These are phyloP conservation scores for Colletotrichum coccodes DNA, from an alignment of 2,329 filamentous ascomycete species.

Conservation along the genomic window DNA sequence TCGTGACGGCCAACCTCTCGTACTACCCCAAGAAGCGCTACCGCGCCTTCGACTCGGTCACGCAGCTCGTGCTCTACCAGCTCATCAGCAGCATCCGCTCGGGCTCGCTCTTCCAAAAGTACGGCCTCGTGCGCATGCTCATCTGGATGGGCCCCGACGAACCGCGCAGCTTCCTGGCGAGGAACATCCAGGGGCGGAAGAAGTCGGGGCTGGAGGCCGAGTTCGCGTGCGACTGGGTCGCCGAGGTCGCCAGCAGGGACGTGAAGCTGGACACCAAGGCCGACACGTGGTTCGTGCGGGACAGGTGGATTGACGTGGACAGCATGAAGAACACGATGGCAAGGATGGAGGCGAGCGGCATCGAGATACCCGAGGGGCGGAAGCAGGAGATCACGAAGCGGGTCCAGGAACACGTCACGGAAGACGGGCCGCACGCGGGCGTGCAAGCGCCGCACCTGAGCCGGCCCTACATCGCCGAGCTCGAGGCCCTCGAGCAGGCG, in stretches of 20 bases:
- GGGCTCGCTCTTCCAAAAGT: slow-evolving; percentile 73
- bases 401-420: slow-evolving; percentile 36
- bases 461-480: slow-evolving; percentile 54
- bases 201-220: slow-evolving; percentile 70
- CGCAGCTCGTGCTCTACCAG: slow-evolving; percentile 68
- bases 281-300: slow-evolving; percentile 48
- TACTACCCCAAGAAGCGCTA: slow-evolving; percentile 62
- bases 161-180: slow-evolving; percentile 68
- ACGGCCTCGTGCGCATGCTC: slow-evolving; percentile 83
- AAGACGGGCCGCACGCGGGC: slow-evolving; percentile 40
- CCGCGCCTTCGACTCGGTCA: slow-evolving; percentile 64
- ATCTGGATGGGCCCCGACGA: slow-evolving; percentile 75
- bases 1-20: slow-evolving; percentile 76
- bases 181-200: slow-evolving; percentile 62
- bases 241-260: slow-evolving; percentile 64
- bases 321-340: slow-evolving; percentile 51
- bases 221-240: slow-evolving; percentile 66
- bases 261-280: slow-evolving; percentile 14
- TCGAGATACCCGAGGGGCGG: slow-evolving; percentile 57
- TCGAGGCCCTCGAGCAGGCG: slow-evolving; percentile 49
- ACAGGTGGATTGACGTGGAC: slow-evolving; percentile 58
- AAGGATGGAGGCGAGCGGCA: slow-evolving; percentile 56
- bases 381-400: slow-evolving; percentile 45
- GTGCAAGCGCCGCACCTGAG: slow-evolving; percentile 40
- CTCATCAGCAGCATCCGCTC: slow-evolving; percentile 68